Evolutionary conservation across 2,329 filamentous ascomycete species (phyloP).

Genomic region (Fusarium floridanum): DNA sequence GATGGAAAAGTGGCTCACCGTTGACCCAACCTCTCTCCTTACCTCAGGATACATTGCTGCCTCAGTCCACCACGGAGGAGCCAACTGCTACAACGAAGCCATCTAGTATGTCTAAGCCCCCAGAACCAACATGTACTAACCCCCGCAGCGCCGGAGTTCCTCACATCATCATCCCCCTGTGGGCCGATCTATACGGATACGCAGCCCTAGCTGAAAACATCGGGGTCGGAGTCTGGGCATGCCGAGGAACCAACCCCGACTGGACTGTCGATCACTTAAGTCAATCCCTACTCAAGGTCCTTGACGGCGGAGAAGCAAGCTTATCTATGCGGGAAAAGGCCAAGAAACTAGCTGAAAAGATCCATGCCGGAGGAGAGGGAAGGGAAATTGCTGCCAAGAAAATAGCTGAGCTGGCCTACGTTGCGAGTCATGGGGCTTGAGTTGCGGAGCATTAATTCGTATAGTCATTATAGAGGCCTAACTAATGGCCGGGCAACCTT

Average conservation of each 20-base stretch:
- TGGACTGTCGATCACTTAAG: slow-evolving; percentile 46
- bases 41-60: slow-evolving; percentile 51
- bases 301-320: slow-evolving; percentile 23
- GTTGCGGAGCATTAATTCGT: neutral
- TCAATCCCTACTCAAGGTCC: slow-evolving; percentile 42
- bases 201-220: slow-evolving; percentile 57
- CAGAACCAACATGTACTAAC: neutral
- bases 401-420: slow-evolving; percentile 22
- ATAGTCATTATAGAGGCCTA: neutral
- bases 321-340: slow-evolving; percentile 35
- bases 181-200: slow-evolving; percentile 61
- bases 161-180: slow-evolving; percentile 60
- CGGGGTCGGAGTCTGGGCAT: slow-evolving; percentile 57
- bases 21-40: slow-evolving; percentile 51
- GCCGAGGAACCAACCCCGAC: slow-evolving; percentile 50
- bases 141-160: slow-evolving; percentile 56
- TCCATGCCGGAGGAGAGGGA: slow-evolving; percentile 6
- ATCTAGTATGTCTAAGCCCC: slow-evolving; percentile 49
- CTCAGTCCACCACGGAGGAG: slow-evolving; percentile 56
- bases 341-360: slow-evolving; percentile 25
- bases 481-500: neutral
- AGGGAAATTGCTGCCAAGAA: slow-evolving; percentile 20
- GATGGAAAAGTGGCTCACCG: slow-evolving; percentile 48
- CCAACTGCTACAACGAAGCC: slow-evolving; percentile 59
- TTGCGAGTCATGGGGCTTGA: neutral